Evolutionary conservation across 371 early-diverging fungal genomes (phyloP).

Genomic region (Phascolomyces articulosus): DNA sequence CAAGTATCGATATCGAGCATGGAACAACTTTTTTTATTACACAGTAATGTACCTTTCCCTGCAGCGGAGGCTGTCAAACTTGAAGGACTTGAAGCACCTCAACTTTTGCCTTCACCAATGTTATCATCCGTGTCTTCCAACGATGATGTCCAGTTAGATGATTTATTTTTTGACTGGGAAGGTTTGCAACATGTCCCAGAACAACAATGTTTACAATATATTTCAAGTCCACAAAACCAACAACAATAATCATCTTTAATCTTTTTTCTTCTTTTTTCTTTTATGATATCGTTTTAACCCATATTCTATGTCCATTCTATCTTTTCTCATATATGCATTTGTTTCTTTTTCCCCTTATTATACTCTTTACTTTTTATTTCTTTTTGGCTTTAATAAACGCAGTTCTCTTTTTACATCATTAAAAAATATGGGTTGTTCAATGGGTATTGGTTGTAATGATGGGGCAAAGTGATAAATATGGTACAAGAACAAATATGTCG

Average conservation of each 20-base stretch:
- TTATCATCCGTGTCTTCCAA: slow-evolving; percentile 12
- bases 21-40: not conserved
- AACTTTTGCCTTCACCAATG: slow-evolving; percentile 18
- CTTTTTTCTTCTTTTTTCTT: not conserved
- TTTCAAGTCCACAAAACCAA: too few species aligned
- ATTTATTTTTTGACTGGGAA: slow-evolving; percentile 22
- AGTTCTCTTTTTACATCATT: not conserved
- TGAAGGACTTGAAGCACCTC: slow-evolving; percentile 1
- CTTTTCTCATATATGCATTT: not conserved
- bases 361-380: not conserved
- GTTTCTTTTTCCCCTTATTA: not conserved
- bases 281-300: not conserved
- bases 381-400: not conserved
- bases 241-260: not conserved
- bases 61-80: slow-evolving; percentile 22
- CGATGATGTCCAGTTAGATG: slow-evolving; percentile 17
- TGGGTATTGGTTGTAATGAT: too few species aligned
- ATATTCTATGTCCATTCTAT: not conserved
- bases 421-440: not conserved
- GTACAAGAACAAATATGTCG: too few species aligned
- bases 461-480: too few species aligned
- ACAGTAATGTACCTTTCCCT: too few species aligned
- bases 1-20: not conserved
- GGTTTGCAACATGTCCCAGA: slow-evolving; percentile 7
- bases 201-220: not conserved